Conservation (phyloP, 2,329 filamentous ascomycete species). For the Trichothecium sympodiale region DNA sequence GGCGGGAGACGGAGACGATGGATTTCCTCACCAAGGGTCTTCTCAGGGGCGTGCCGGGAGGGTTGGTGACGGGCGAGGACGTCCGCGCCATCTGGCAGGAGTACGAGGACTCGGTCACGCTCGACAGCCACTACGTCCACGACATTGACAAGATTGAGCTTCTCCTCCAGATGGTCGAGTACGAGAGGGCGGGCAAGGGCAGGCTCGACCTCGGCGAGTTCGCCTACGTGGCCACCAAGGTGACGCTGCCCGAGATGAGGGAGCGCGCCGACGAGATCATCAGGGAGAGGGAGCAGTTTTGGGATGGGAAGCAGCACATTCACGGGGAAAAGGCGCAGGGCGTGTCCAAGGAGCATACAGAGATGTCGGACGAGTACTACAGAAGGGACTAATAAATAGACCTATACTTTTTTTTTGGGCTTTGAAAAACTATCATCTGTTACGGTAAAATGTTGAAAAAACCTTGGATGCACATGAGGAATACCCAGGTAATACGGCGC, state of each 20-base stretch:
- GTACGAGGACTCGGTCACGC: slow-evolving; percentile 79
- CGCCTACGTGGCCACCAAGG: slow-evolving; percentile 60
- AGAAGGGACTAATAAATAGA: too few relatives aligned
- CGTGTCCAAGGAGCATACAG: too few relatives aligned
- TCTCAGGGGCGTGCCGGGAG: slow-evolving; percentile 65
- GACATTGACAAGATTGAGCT: slow-evolving; percentile 97
- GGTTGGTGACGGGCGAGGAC: slow-evolving; percentile 48
- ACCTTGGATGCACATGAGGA: too few relatives aligned
- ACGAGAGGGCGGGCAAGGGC: slow-evolving; percentile 62
- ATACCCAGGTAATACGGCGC: too few relatives aligned
- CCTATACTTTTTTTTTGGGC: too few relatives aligned
- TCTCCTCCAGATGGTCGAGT: slow-evolving; percentile 90
- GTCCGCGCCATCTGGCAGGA: slow-evolving; percentile 83
- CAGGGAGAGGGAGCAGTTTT: slow-evolving; percentile 63
- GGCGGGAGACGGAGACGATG: slow-evolving; percentile 83
- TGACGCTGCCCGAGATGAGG: slow-evolving; percentile 62
- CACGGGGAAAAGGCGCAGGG: slow-evolving; percentile 28
- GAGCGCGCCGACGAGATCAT: slow-evolving; percentile 70
- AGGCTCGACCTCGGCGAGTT: slow-evolving; percentile 78
- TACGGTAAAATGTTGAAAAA: too few relatives aligned
- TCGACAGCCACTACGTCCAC: slow-evolving; percentile 83
- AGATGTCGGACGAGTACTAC: too few relatives aligned
- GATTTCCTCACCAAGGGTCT: slow-evolving; percentile 70
- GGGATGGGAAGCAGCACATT: slow-evolving; percentile 42
- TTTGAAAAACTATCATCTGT: too few relatives aligned